These are phyloP conservation scores for Coemansia pectinata DNA, from an alignment of 192 early-diverging fungal genomes.

Conservation along the genomic window DNA sequence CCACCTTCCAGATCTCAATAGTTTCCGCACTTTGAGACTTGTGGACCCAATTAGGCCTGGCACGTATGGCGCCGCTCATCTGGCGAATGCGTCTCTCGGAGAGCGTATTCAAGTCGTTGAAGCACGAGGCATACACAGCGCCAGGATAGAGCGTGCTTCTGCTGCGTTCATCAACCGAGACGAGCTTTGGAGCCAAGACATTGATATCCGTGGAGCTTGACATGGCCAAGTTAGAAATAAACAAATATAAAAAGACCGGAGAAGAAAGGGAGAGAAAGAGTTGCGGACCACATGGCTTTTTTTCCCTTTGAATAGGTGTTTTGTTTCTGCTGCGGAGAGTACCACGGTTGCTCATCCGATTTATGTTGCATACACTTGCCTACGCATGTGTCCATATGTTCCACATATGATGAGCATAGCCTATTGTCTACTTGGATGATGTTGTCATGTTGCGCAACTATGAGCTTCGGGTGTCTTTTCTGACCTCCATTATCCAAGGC, in stretches of 20 bases:
- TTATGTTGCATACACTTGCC: not conserved
- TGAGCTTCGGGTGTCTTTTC: not conserved
- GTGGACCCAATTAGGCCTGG: conserved; percentile 49
- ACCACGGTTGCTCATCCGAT: not conserved
- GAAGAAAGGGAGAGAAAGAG: not conserved
- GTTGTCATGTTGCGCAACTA: not conserved
- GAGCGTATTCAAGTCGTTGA: conserved; percentile 12
- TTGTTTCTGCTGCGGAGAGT: not conserved
- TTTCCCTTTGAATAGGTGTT: not conserved
- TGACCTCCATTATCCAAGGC: not conserved
- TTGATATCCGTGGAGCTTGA: not conserved
- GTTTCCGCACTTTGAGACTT: conserved; percentile 25
- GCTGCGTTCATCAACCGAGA: conserved; percentile 4
- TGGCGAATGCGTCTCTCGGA: conserved; percentile 31
- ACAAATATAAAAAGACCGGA: not conserved
- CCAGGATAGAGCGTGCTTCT: not conserved
- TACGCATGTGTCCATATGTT: not conserved
- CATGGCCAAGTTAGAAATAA: not conserved
- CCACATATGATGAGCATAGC: not conserved
- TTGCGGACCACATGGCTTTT: not conserved
- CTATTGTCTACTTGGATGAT: not conserved
- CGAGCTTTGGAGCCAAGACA: not conserved
- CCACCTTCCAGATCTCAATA: conserved; percentile 19
- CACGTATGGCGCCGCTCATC: conserved; percentile 50
- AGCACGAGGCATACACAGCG: conserved; percentile 8